Percentiles rank a stretch among this genome's conserved stretches.
Evolutionary conservation across 192 early-diverging fungal species (phyloP).

Genomic region (Kickxella alabastrina): DNA sequence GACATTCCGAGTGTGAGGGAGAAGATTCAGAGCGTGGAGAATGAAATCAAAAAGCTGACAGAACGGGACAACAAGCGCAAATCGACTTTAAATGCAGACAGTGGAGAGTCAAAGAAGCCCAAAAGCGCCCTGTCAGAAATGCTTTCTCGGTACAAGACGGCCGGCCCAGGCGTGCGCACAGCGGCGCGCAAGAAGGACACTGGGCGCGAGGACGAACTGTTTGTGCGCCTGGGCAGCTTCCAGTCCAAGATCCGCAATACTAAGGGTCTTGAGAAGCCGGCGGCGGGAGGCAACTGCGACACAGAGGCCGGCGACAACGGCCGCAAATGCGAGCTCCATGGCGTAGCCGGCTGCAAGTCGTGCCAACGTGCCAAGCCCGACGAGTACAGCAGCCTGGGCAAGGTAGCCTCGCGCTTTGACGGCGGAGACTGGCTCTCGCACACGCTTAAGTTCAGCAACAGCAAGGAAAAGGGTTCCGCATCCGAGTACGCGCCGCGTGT

Average conservation of each 20-base stretch:
- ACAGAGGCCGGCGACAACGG: conserved; percentile 36
- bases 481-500: conserved; percentile 51
- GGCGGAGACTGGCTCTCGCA: conserved; percentile 75
- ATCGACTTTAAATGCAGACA: not conserved
- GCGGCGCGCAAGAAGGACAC: conserved; percentile 18
- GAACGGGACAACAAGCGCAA: conserved; percentile 2
- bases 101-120: not conserved
- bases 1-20: not conserved
- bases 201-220: conserved; percentile 50
- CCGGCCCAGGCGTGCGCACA: too few species aligned
- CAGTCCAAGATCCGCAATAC: conserved; percentile 51
- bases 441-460: conserved; percentile 73
- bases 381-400: conserved; percentile 47
- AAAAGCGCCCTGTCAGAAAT: conserved; percentile 10
- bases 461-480: conserved; percentile 52
- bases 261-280: conserved; percentile 41
- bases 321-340: conserved; percentile 67
- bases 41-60: conserved; percentile 2
- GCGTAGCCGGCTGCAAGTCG: conserved; percentile 63
- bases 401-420: conserved; percentile 36
- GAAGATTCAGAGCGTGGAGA: conserved; percentile 1
- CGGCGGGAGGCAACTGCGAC: conserved; percentile 7
- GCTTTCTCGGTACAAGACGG: conserved; percentile 12
- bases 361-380: conserved; percentile 41
- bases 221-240: conserved; percentile 36